Evolutionary conservation across 2,329 filamentous ascomycete species (phyloP), one percentile per base, ranked within the genome.

Genomic region (Albifimbria verrucaria): DNA sequence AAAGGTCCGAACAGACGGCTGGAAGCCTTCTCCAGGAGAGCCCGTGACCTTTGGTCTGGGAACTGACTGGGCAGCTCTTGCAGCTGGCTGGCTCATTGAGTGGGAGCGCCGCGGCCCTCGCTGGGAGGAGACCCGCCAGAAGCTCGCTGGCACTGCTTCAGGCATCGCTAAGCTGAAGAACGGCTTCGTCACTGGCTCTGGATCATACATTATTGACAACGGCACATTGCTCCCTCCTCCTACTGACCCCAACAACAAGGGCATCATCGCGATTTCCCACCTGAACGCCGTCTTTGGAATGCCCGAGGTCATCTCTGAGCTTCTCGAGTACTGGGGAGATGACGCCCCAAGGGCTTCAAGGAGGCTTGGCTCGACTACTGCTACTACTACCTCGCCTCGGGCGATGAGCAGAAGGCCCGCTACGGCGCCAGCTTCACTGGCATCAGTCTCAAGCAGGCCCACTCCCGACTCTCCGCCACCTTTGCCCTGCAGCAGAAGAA

Each of bases 291-390:
- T 83, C 7, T 86, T 86, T 55, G 83, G 83, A 2, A 68, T 85
- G 1, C 72, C 78, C 0, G 83, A 86, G 62, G 79, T 84, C 2
- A 70, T 82, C 9, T 77, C 81, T 0, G 81, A 86, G 56, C 59
- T 83, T 2, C 68, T 80, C 2, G 74, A 81, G 45, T 76, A 79
- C 59, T 75, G 72, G 15, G 74, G 70, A 2, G 68, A 72, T 1
- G 72, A 77, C 2, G 56, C 75, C 0, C 78, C 0, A 59, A 69
- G 9, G 74, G 74, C 0, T 84, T 86, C 62, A 70, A 78, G 48
- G 64, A 77, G 7, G 79, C 76, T 0, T 86, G 81, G 76, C 66
- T 84, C 2, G 82, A 85, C 48, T 86, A 86, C 65, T 82, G 80
- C 60, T 78, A 77, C 62, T 83, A 82, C 65, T 86, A 81, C 59